Conservation (phyloP, 768 basidiomycete genomes). For the Trametes cubensis region DNA sequence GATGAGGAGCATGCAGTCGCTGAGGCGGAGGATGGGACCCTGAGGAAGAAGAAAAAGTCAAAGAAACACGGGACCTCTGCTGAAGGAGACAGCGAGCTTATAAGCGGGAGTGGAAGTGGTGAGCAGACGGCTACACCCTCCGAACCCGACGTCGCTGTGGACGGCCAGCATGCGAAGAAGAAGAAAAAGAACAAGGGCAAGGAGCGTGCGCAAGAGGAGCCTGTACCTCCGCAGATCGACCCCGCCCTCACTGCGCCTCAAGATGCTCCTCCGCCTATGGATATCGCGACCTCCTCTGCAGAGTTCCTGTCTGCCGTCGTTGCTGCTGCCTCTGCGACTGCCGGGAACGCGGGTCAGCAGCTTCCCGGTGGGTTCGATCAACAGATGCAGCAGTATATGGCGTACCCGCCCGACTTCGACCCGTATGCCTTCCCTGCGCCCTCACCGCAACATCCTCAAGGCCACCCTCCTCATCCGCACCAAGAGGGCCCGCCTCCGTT, state of each 20-base stretch:
- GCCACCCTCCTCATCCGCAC: slow-evolving; percentile 34
- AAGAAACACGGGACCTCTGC: slow-evolving; percentile 26
- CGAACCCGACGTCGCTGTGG: slow-evolving; percentile 32
- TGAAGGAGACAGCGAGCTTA: slow-evolving; percentile 10
- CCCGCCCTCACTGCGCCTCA: slow-evolving; percentile 6
- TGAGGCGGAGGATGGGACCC: slow-evolving; percentile 20
- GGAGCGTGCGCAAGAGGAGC: slow-evolving; percentile 37
- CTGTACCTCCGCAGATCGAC: slow-evolving; percentile 5
- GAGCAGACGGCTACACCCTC: slow-evolving; percentile 37
- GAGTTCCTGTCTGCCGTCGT: slow-evolving; percentile 68
- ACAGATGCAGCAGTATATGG: slow-evolving; percentile 30
- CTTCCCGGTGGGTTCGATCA: slow-evolving; percentile 25
- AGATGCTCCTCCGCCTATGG: slow-evolving; percentile 20
- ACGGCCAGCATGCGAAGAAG: slow-evolving; percentile 34
- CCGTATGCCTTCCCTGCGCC: slow-evolving; percentile 36
- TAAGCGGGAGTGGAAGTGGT: slow-evolving; percentile 10
- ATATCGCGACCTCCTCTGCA: slow-evolving; percentile 50
- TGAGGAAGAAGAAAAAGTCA: slow-evolving; percentile 40
- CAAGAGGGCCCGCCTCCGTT: slow-evolving; percentile 19
- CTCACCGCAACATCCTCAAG: slow-evolving; percentile 20
- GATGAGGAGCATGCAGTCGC: slow-evolving; percentile 24
- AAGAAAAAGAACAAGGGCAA: slow-evolving; percentile 42
- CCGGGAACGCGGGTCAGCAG: slow-evolving; percentile 36
- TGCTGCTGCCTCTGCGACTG: slow-evolving; percentile 61
- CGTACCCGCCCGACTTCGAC: slow-evolving; percentile 35